Evolutionary conservation across 768 basidiomycete species (phyloP).

Genomic region (Boletellus ananas): DNA sequence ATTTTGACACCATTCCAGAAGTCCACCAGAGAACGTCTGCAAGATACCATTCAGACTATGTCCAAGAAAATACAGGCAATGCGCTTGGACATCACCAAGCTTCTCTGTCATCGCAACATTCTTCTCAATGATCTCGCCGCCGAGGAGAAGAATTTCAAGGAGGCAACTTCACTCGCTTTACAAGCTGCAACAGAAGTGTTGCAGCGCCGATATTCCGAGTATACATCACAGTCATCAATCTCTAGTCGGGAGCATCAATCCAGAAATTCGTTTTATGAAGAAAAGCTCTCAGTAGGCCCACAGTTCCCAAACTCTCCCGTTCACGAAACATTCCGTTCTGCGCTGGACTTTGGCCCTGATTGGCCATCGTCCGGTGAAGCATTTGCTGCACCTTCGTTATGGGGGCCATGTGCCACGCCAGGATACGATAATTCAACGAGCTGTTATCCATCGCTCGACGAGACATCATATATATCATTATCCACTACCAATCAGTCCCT

Average conservation of each 20-base stretch:
- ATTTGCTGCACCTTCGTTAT: constrained; percentile 30
- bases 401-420: constrained; percentile 27
- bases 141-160: constrained; percentile 63
- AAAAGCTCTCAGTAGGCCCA: constrained; percentile 8
- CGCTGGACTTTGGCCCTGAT: constrained; percentile 52
- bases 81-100: constrained; percentile 69
- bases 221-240: constrained; percentile 32
- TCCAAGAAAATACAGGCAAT: constrained; percentile 62
- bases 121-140: constrained; percentile 71
- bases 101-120: constrained; percentile 72
- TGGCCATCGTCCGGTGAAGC: constrained; percentile 45
- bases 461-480: constrained; percentile 22
- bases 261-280: constrained; percentile 14
- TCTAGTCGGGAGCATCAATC: constrained; percentile 28
- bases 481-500: constrained; percentile 18
- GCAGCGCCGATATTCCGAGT: constrained; percentile 39
- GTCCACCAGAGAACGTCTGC: constrained; percentile 74
- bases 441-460: constrained; percentile 30
- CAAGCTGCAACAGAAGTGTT: constrained; percentile 68
- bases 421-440: constrained; percentile 29
- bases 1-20: constrained; percentile 86
- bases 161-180: constrained; percentile 67
- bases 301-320: constrained; percentile 43
- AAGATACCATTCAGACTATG: constrained; percentile 53
- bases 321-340: constrained; percentile 65